These are phyloP conservation scores for Catharanthus roseus DNA, from an alignment of 257 asterid genomes.

Conservation along the genomic window DNA sequence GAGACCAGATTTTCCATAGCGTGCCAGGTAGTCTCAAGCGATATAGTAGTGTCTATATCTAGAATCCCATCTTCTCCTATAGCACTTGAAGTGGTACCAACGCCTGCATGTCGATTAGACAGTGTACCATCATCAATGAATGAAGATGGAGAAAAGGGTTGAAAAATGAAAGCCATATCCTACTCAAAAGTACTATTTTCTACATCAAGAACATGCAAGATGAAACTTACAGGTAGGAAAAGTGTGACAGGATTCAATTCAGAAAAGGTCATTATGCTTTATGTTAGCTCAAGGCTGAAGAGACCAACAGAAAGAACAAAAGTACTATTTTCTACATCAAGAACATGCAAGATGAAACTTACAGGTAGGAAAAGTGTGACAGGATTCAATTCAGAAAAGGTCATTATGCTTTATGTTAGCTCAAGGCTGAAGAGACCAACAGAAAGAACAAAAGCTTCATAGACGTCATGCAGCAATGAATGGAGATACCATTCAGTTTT, in stretches of 20 bases:
- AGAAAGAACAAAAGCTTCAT: background rate
- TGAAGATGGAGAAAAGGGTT: background rate
- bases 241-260: background rate
- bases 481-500: too few relatives aligned
- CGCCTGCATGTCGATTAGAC: conserved; percentile 28
- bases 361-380: background rate
- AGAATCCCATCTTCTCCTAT: conserved; percentile 56
- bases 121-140: background rate
- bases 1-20: conserved; percentile 58
- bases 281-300: too few relatives aligned
- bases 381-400: background rate
- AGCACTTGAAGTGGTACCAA: conserved; percentile 52
- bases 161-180: conserved; percentile 3
- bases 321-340: too few relatives aligned
- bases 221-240: background rate
- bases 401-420: background rate
- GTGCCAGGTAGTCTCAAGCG: conserved; percentile 67
- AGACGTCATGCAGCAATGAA: background rate
- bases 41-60: conserved; percentile 54
- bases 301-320: too few relatives aligned
- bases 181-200: background rate
- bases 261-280: background rate
- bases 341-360: too few relatives aligned
- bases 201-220: background rate
- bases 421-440: background rate